Evolutionary conservation across 805 yeast species (phyloP), one percentile per base, ranked within the genome.

Genomic region (Metschnikowia dekortorum): DNA sequence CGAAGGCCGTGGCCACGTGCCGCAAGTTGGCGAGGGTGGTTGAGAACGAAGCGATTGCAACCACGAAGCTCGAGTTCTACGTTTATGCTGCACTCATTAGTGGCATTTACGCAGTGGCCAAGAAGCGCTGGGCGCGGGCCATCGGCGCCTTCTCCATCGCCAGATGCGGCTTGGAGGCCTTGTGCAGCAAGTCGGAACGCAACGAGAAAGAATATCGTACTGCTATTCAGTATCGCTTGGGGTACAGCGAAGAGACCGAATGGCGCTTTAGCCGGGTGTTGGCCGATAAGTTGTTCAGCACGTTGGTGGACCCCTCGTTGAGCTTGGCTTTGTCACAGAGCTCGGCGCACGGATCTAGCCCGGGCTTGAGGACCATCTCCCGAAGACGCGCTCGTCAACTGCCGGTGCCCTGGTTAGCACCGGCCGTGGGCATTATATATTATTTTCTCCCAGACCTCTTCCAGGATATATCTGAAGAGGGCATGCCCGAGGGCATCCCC

Each of bases 271-370:
- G 63, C 26, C 71, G 67, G 39, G 73, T 74, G 31, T 64, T 82
- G 26, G 76, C 80, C 56, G 67, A 71, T 43, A 91, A 85, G 53
- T 65, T 84, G 42, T 65, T 83, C 32, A 83, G 82, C 44, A 72
- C 80, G 8, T 55, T 74, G 11, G 78, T 89, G 18, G 94, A 87
- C 60, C 89, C 91, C 11, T 75, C 86, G 3, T 75, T 88, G 56
- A 76, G 74, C 39, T 69, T 81, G 49, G 79, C 86, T 2, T 64
- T 75, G 26, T 70, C 75, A 41, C 81, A 83, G 63, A 60, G 66
- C 37, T 65, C 50, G 40, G 37, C 48, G 46, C 43, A 43, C 37
- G 53, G 43, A 43, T 55, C 41, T 35, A 51, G 54, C 46, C 52
- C 77, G 33, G 87, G 83, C 58, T 64, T 83, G 53, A 73, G 74